A percentile compares a stretch with the other conserved stretches of the same genome.
Conservation (phyloP, 2,329 filamentous ascomycete species). For the Pestalotiopsis sp. region DNA sequence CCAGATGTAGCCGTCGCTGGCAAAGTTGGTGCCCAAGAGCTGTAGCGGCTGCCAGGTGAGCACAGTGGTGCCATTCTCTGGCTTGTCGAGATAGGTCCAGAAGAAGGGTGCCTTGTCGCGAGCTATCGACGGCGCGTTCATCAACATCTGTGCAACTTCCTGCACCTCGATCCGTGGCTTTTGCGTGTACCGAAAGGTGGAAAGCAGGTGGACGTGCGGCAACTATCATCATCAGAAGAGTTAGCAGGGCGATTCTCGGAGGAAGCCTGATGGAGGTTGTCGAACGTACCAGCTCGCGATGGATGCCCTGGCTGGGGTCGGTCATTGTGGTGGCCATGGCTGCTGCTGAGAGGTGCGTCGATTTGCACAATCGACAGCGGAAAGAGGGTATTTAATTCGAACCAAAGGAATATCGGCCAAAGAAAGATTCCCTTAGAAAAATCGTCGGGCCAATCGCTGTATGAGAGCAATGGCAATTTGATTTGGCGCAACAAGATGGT, state of each 20-base stretch:
- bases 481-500: neutral
- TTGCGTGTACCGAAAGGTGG: conserved; percentile 77
- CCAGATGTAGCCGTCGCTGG: conserved; percentile 94
- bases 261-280: conserved; percentile 1
- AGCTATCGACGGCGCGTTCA: conserved; percentile 82
- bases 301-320: conserved; percentile 51
- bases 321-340: conserved; percentile 35
- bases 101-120: conserved; percentile 85
- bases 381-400: neutral
- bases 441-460: neutral
- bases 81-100: conserved; percentile 89
- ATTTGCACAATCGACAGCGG: conserved; percentile 1
- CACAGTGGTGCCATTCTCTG: conserved; percentile 79
- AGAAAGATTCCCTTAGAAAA: neutral
- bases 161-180: conserved; percentile 72
- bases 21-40: conserved; percentile 72
- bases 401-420: neutral
- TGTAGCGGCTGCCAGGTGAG: conserved; percentile 86
- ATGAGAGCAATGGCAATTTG: neutral
- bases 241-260: neutral
- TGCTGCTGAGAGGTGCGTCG: conserved; percentile 7
- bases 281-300: conserved; percentile 40
- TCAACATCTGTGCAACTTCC: conserved; percentile 81
- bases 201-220: conserved; percentile 88
- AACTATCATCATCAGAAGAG: conserved; percentile 54